Evolutionary conservation across 345 rosid species (phyloP), one percentile per base, ranked within the genome.

Genomic region (Draba incana): DNA sequence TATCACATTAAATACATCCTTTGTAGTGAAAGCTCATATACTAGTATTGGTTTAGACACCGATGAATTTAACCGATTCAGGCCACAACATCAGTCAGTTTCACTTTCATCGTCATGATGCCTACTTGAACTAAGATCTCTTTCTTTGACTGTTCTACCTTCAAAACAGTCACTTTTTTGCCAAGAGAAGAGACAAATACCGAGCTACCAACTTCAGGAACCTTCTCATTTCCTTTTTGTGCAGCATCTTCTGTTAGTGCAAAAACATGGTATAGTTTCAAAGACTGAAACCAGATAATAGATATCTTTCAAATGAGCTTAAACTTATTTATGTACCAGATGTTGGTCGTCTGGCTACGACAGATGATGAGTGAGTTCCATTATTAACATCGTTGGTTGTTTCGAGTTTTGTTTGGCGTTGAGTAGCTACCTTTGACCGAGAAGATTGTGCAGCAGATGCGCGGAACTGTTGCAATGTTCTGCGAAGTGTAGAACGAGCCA

Each of bases 101-200:
- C 70, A 94, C 60, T 80, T 84, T 88, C 83, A 90, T 63, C 80
- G 85, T 88, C 92, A 94, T 81, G 79, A 73, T 84, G 56, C 96
- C 96, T 57, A 84, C 94, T 84, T 84, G 96, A 73, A 93, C 96
- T 45, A 81, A 66, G 57, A 93, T 80, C 82, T 87, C 90, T 72
- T 82, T 82, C 80, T 82, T 88, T 2, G 82, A 78, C 23, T 75
- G 77, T 47, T 93, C 99, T 52, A 90, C 88, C 62, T 68, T 81
- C 74, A 90, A 50, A 56, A 93, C 90, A 16, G 75, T 84, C 39
- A 75, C 98, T 62, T 76, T 79, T 79, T 81, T 87, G 61, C 88
- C 83, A n/a, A 90, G 85, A 38, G 88, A 82, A 23, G 84, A 69
- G 66, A 90, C 81, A 38, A 78, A 79, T 44, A 93, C 97, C 27